Percentiles rank a stretch among this genome's conserved stretches.
Evolutionary conservation across 164 flowering plant genomes (phyloP).

Genomic region (Magnolia sinica): DNA sequence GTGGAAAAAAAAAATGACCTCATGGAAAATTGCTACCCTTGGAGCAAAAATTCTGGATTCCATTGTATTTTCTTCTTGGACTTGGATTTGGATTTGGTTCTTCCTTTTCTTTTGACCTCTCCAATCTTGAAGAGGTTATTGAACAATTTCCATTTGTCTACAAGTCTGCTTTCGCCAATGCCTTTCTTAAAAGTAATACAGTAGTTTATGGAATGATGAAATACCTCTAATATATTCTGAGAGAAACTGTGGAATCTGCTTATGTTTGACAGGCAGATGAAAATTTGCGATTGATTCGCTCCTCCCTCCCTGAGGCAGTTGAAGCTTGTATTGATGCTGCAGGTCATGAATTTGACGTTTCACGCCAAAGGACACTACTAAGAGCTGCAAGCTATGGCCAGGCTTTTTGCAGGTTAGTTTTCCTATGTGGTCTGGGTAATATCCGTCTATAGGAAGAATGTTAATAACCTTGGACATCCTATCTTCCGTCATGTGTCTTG

Average conservation of each 20-base stretch:
- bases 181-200: too few species aligned
- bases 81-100: background rate
- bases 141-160: too few species aligned
- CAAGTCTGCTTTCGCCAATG: too few species aligned
- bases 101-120: background rate
- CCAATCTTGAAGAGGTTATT: too few species aligned
- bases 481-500: background rate
- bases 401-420: conserved; percentile 87
- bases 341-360: conserved; percentile 87
- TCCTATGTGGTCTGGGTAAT: background rate
- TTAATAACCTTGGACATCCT: background rate
- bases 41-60: too few species aligned
- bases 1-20: too few species aligned
- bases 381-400: conserved; percentile 99
- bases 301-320: conserved; percentile 88
- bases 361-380: conserved; percentile 77
- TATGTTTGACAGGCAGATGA: conserved; percentile 82
- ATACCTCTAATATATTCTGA: background rate
- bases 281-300: conserved; percentile 81
- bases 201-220: background rate
- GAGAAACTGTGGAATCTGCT: background rate
- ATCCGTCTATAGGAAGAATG: background rate
- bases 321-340: conserved; percentile 98
- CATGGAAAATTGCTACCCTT: too few species aligned
- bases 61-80: too few species aligned